Conservation (phyloP, 2,329 filamentous ascomycete species). For the Pseudogymnoascus sp. region DNA sequence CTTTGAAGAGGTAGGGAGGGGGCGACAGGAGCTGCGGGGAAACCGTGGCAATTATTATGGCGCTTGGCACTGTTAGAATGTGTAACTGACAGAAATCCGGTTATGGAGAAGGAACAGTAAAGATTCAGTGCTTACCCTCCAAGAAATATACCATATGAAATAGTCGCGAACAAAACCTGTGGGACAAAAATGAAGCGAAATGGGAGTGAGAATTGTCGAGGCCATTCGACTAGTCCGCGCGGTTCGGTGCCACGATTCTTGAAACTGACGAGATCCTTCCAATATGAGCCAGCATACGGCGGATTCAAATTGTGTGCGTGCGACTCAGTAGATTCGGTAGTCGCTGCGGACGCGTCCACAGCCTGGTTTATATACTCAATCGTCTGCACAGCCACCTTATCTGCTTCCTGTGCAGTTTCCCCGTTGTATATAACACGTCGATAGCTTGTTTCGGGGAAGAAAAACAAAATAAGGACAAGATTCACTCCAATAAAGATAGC, state of each 20-base stretch:
- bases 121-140: conserved; percentile 15
- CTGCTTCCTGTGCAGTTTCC: conserved; percentile 20
- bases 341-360: neutral
- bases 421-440: conserved; percentile 23
- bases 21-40: conserved; percentile 24
- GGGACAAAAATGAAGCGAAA: conserved; percentile 22
- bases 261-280: conserved; percentile 26
- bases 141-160: conserved; percentile 20
- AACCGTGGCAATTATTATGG: conserved; percentile 26
- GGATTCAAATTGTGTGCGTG: conserved; percentile 13
- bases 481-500: conserved; percentile 29
- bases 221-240: conserved; percentile 16
- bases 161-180: conserved; percentile 17
- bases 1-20: conserved; percentile 29
- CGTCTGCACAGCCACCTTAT: conserved; percentile 20
- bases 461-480: conserved; percentile 26
- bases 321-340: conserved; percentile 18
- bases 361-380: conserved; percentile 13
- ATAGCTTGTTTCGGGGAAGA: conserved; percentile 32
- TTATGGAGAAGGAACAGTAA: neutral
- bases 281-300: conserved; percentile 26
- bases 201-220: conserved; percentile 19
- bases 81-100: neutral
- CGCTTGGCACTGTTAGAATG: conserved; percentile 12
- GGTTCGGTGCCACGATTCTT: conserved; percentile 19